Evolutionary conservation across 805 yeast species (phyloP).

Genomic region (Ogataea zsoltii): DNA sequence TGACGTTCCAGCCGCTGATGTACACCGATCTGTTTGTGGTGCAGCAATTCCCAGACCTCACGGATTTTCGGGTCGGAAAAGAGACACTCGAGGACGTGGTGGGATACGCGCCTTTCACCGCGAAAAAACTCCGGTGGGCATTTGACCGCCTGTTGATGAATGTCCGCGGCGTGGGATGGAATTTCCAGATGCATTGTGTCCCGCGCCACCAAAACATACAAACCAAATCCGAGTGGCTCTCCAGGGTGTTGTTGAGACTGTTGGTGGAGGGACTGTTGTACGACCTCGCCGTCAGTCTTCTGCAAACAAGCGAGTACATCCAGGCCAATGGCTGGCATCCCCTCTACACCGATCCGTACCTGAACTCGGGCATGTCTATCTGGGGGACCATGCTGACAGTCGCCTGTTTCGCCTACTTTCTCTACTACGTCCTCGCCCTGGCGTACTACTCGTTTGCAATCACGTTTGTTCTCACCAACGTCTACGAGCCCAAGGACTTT

Average conservation of each 20-base stretch:
- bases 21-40: slow-evolving; percentile 8
- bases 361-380: slow-evolving; percentile 1
- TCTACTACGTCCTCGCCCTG: not conserved
- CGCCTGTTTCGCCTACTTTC: not conserved
- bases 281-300: not conserved
- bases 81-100: slow-evolving; percentile 9
- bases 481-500: slow-evolving; percentile 4
- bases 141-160: slow-evolving; percentile 3
- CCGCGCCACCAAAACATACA: not conserved
- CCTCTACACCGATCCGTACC: not conserved
- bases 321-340: slow-evolving; percentile 8
- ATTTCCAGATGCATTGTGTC: slow-evolving; percentile 1
- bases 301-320: not conserved
- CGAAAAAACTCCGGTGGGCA: slow-evolving; percentile 11
- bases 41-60: slow-evolving; percentile 8
- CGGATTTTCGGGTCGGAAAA: slow-evolving; percentile 6
- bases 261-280: not conserved
- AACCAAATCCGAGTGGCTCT: not conserved
- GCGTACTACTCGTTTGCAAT: not conserved
- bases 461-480: not conserved
- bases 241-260: not conserved
- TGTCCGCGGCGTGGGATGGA: slow-evolving; percentile 16
- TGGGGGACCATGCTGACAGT: not conserved
- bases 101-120: slow-evolving; percentile 3
- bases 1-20: not conserved